Evolutionary conservation across 192 early-diverging fungal species (phyloP), one percentile per base, ranked within the genome.

Genomic region (Backusella macrospora): DNA sequence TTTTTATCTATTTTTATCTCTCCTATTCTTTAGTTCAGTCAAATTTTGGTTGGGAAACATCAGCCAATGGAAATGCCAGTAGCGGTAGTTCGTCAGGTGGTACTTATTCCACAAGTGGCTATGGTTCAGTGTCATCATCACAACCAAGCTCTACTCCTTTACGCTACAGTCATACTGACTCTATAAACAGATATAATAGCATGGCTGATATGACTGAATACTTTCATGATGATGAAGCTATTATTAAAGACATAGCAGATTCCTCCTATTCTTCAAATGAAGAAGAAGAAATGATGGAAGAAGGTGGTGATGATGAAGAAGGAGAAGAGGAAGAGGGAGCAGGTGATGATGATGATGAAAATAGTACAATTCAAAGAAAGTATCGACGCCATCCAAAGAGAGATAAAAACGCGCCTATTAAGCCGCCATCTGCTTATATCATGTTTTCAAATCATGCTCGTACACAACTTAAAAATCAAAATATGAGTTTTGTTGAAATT

Each of bases 401-500:
- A 1, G 83, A 84, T 46, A 72, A 79, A 18, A 77, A 83, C 46
- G 82, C 78, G 1, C 83, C 83, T 6, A 71, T 74, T 13, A 84
- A 84, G 39, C 83, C 83, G 2, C 62, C 73, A 13, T 84, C 83
- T 5, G 83, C 83, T 14, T 84, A 84, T 68, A 82, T 84, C 16
- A 76, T 77, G 70, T 83, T 83, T 62, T 72, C 81, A 15, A 80
- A 84, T 45, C 47, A 80, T 18, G 82, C 80, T 29, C 83, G 83
- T 15, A 72, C 55, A 52, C 80, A 84, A 26, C 52, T 81, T 1
- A 68, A 77, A 26, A 68, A 78, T 44, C 55, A 78, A 18, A 80
- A 76, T 46, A 77, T 81, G 62, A 43, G 71, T 1, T 83, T 83
- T 71, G 67, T 68, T 4, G 80, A 81, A 29, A 71, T 81, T 38